A percentile compares a stretch with the other conserved stretches of the same genome.
Conservation (phyloP, 192 early-diverging fungal genomes). For the Spizellomyces sp. region DNA sequence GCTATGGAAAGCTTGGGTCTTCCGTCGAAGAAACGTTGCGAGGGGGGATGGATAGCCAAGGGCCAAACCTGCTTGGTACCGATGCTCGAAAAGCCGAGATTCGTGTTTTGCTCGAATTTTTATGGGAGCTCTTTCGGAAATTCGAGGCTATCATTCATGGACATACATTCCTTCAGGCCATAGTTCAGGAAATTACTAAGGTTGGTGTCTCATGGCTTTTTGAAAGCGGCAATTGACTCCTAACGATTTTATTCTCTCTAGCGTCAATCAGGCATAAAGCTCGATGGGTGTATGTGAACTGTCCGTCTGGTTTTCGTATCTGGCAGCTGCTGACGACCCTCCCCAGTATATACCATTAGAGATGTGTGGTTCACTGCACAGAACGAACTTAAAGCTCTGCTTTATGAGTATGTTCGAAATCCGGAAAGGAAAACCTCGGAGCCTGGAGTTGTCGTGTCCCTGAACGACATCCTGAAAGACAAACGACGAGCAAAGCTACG, state of each 20-base stretch:
- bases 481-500: constrained; percentile 27
- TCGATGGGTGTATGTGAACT: neutral
- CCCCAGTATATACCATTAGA: constrained; percentile 43
- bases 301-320: neutral
- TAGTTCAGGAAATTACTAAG: neutral
- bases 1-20: neutral
- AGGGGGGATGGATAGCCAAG: neutral
- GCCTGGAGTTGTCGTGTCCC: constrained; percentile 34
- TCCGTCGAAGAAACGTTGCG: neutral
- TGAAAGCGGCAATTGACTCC: too few relatives aligned
- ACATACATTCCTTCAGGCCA: constrained; percentile 26
- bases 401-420: constrained; percentile 56
- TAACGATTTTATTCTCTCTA: too few relatives aligned
- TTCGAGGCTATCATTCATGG: constrained; percentile 44
- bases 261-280: neutral
- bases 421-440: constrained; percentile 24
- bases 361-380: constrained; percentile 57
- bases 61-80: constrained; percentile 35
- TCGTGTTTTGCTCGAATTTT: constrained; percentile 31
- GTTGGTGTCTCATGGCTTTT: too few relatives aligned
- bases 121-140: constrained; percentile 40
- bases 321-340: neutral
- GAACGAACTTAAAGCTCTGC: constrained; percentile 56
- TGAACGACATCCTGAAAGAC: constrained; percentile 52
- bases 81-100: constrained; percentile 22